Evolutionary conservation across 176 grass and related monocot species (phyloP), one percentile per base, ranked within the genome.

Genomic region (Puccinellia tenuiflora): DNA sequence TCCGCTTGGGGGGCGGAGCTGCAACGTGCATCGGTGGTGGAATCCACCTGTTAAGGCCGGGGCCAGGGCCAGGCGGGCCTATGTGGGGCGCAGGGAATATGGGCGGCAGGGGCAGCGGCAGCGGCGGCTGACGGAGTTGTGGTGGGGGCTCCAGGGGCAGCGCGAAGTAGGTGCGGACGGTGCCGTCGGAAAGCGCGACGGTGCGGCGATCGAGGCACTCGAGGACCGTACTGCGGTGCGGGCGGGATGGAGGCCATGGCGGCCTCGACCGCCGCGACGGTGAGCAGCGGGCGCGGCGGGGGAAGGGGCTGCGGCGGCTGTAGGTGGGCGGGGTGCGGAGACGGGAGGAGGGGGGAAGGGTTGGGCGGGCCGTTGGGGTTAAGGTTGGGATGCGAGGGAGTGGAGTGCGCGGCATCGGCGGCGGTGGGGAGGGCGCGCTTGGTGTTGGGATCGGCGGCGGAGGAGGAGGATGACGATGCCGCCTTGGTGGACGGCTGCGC

Each of bases 121-220:
- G 76, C 6, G 51, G 70, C 39, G 84, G 83, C 38, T 90, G 76
- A 50, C 75, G 51, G 37, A 90, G 70, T 53, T 78, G 90, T 21
- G 77, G 87, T 4, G 89, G 93, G 6, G 87, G 90, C 62, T 98
- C 96, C 0, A 68, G 90, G 0, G 96, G 96, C 53, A 99, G 90
- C 7, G 81, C 93, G 29, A 99, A 99, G 84, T 99, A 99, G 86
- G 93, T 85, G 25, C 97, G 89, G 68, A 94, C 78, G 14, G 86
- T 93, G 62, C 97, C 91, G 18, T 99, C 89, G 2, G 97, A 94
- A 53, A 99, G 86, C 10, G 84, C 51, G 28, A 99, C 91, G 12
- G 83, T 88, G 43, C 79, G 80, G 68, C 86, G 89, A 57, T 80
- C 88, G 53, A 88, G 83, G 78, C 45, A 46, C 53, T 83, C 82